Percentiles rank a stretch among this genome's conserved stretches.
Evolutionary conservation across 495 filamentous ascomycete species (phyloP).

Genomic region (Aspergillus sparsus): DNA sequence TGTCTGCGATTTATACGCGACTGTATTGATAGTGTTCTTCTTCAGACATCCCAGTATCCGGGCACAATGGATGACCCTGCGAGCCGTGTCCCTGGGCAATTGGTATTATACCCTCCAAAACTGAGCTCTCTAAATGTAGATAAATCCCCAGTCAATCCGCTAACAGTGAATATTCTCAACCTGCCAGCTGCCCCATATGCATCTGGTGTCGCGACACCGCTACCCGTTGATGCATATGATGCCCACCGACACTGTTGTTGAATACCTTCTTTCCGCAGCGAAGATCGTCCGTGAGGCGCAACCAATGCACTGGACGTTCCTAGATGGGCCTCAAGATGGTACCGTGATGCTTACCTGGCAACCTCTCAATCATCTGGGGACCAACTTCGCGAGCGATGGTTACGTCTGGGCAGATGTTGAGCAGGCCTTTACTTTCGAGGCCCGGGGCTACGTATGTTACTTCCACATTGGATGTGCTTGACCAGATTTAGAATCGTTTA

Average conservation of each 20-base stretch:
- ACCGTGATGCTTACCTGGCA: conserved; percentile 86
- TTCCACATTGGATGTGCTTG: neutral
- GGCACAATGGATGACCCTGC: conserved; percentile 65
- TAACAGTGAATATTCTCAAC: conserved; percentile 2
- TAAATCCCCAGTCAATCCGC: conserved; percentile 12
- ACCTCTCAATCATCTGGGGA: conserved; percentile 63
- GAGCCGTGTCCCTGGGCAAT: conserved; percentile 58
- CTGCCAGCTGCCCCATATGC: conserved; percentile 76
- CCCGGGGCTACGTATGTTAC: conserved; percentile 71
- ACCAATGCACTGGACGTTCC: conserved; percentile 88
- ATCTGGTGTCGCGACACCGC: conserved; percentile 74
- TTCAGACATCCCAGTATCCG: conserved; percentile 18
- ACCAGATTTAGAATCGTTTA: neutral
- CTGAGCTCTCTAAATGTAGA: conserved; percentile 6
- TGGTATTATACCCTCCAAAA: conserved; percentile 45
- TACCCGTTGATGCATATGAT: conserved; percentile 69
- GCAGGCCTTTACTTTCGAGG: conserved; percentile 64
- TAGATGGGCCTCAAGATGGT: conserved; percentile 78
- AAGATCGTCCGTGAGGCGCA: conserved; percentile 72
- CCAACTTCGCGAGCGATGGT: conserved; percentile 82
- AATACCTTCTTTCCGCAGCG: conserved; percentile 77
- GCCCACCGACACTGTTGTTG: conserved; percentile 67
- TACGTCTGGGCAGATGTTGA: conserved; percentile 86
- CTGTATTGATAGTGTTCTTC: conserved; percentile 16
- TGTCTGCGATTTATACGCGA: conserved; percentile 16